Conservation (phyloP, 116 monocot genomes). For the Posidonia oceanica region DNA sequence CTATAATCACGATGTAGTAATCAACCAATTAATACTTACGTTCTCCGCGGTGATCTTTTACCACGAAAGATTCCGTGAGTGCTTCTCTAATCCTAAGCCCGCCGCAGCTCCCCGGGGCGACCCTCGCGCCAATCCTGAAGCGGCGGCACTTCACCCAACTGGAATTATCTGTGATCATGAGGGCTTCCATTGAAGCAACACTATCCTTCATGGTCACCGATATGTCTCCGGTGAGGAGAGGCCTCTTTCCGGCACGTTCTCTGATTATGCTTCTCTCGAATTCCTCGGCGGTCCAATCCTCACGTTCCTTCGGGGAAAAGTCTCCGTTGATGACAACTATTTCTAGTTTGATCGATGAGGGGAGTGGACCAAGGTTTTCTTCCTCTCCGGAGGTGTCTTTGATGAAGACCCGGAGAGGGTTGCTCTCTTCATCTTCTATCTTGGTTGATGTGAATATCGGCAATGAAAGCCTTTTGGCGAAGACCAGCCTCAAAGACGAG, state of each 20-base stretch:
- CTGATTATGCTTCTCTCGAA: constrained; percentile 40
- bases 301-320: constrained; percentile 19
- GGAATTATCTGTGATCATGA: constrained; percentile 63
- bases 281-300: constrained; percentile 37
- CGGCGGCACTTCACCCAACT: constrained; percentile 56
- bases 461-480: constrained; percentile 15
- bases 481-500: constrained; percentile 29
- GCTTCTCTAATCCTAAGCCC: constrained; percentile 47
- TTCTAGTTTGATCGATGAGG: constrained; percentile 43
- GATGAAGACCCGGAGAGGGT: constrained; percentile 32
- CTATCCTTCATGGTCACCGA: constrained; percentile 30
- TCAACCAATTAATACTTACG: constrained; percentile 22
- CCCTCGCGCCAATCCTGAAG: constrained; percentile 54
- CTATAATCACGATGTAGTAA: too few relatives aligned
- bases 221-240: constrained; percentile 39
- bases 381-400: constrained; percentile 4
- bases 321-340: constrained; percentile 55
- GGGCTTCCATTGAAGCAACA: constrained; percentile 18
- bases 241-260: constrained; percentile 58
- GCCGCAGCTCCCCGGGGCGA: constrained; percentile 11
- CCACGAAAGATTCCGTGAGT: constrained; percentile 31
- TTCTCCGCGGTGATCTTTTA: constrained; percentile 79
- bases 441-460: constrained; percentile 62
- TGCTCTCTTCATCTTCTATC: constrained; percentile 32
- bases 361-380: not conserved